Conservation (phyloP, 768 basidiomycete species). For the Ephemerocybe angulata region DNA sequence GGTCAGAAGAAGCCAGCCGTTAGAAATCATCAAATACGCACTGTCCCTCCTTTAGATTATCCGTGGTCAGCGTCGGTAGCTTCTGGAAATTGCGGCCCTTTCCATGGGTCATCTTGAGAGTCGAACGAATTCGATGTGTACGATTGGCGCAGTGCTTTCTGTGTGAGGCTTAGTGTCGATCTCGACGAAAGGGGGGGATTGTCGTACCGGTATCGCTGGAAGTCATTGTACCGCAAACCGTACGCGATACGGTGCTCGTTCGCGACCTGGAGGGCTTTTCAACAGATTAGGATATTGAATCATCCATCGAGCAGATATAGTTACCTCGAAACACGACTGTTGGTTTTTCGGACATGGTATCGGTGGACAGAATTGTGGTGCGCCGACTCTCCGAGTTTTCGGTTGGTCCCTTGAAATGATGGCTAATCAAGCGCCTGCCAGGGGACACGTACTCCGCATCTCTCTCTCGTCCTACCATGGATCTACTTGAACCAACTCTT, state of each 20-base stretch:
- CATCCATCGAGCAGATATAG: conserved; percentile 4
- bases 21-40: conserved; percentile 31
- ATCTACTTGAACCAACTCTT: conserved; percentile 71
- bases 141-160: conserved; percentile 92
- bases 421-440: not conserved
- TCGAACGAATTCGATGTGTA: conserved; percentile 82
- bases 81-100: conserved; percentile 91
- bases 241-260: conserved; percentile 90
- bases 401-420: not conserved
- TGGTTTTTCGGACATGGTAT: conserved; percentile 13
- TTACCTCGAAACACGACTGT: conserved; percentile 38
- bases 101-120: conserved; percentile 82
- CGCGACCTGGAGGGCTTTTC: conserved; percentile 70
- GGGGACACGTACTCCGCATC: not conserved
- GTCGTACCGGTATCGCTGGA: conserved; percentile 73
- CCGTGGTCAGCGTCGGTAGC: conserved; percentile 58
- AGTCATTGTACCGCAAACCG: conserved; percentile 89
- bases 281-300: conserved; percentile 6
- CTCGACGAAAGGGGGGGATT: not conserved
- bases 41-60: conserved; percentile 83
- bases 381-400: not conserved
- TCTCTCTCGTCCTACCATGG: conserved; percentile 1
- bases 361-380: not conserved
- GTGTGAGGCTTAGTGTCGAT: not conserved
- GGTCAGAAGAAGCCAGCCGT: conserved; percentile 2